Evolutionary conservation across 306 rosid genomes (phyloP), one percentile per base, ranked within the genome.

Genomic region (Fragaria vesca): DNA sequence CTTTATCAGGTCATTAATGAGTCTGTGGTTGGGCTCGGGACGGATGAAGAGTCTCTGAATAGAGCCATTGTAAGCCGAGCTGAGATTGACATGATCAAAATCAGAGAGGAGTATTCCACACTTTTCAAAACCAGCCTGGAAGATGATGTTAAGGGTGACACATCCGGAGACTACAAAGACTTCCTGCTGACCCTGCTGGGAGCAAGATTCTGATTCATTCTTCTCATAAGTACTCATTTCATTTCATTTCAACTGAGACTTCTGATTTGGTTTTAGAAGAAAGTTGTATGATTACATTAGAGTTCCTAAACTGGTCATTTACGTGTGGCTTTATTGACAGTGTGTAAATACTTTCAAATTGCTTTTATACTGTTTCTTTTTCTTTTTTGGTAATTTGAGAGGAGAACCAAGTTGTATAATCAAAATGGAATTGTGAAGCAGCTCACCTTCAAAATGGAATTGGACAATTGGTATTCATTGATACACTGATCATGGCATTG

Each of bases 151-250:
- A 76, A 36, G 3, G 96, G 85, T 8, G 99, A 96, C 76, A 96
- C 98, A 26, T 96, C 99, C 24, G 87, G 97, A 46, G 82, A 91
- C 70, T 96, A 96, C 86, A 84, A n/a, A 78, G 85, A 90, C 38
- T 91, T 96, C 75, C 72, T 96, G 86, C 80, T 91, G 90, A 91
- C 97, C 75, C 83, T 96, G 88, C 86, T 96, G 62, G 99, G 97
- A 58, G 91, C 84, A 74, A 82, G 80, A 81, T 72, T 84, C 12
- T 91, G 85, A 88, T 77, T 40, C 79, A 34, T 62, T 21, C 71
- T 36, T 67, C 54, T 73, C 46, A 58, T 51, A 69, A 28, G 65
- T 43, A 46, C 68, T 78, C 46, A 36, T 74, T 48, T 79, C 38
- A 54, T 74, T 45, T 66, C 32, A 11, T 47, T 79, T 48, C 18